Evolutionary conservation across 78 protist genomes (phyloP), one percentile per base, ranked within the genome.

Genomic region (Dictyostelium brefeldianum): DNA sequence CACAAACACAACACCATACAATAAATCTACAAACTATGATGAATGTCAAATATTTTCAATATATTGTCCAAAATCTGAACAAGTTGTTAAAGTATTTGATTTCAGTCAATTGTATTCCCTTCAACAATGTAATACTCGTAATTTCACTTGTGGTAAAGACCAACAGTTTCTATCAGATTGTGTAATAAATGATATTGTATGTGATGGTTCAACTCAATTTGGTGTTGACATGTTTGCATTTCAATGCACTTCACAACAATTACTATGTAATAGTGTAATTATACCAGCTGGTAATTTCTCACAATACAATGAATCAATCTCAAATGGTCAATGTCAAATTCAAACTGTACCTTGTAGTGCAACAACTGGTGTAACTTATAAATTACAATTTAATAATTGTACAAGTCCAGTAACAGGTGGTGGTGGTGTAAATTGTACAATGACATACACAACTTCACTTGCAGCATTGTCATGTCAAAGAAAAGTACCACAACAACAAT

Each of bases 291-390:
- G 15, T 43, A 18, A 77, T 6, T 87, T 22, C 50, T 15, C 29
- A 25, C 29, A 74, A 56, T 77, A 75, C 18, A 25, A n/a, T n/a
- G 20, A 51, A 14, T 64, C 78, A 12, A 87, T 87, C 31, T 41
- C 46, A 4, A 87, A 77, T 77, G 92, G 92, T n/a, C n/a, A 77
- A 29, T 87, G 92, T 65, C 4, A 3, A 5, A 31, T 77, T 31
- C 50, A 77, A 59, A 48, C 22, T 1, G 8, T 43, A 8, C 78
- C 78, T 47, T 87, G 92, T 62, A 6, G 29, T 4, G 0, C 47
- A 25, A n/a, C 43, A 1, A 62, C 5, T 43, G 85, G 53, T 22
- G 0, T 43, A n/a, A n/a, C n/a, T n/a, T 8, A 43, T 11, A 47
- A 12, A n/a, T 73, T 41, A 47, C 11, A 7, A 46, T n/a, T 73